A percentile compares a stretch with the other conserved stretches of the same genome.
Conservation (phyloP, 2,329 filamentous ascomycete genomes). For the Phaeophleospora eucalypticola region DNA sequence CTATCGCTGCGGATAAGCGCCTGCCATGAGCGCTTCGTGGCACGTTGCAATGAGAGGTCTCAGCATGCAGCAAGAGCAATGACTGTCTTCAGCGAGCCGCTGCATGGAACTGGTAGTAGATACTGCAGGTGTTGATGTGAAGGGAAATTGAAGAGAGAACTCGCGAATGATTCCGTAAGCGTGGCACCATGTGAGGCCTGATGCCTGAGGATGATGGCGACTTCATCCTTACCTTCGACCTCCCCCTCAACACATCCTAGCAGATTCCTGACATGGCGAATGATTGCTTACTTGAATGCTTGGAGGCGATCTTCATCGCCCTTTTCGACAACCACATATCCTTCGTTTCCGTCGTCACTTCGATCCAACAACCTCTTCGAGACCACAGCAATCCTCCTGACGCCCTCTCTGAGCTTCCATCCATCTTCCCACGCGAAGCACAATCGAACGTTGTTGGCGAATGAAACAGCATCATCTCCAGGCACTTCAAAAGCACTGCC, state of each 20-base stretch:
- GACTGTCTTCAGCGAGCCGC: too few relatives aligned
- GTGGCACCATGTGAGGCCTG: not conserved
- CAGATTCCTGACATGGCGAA: not conserved
- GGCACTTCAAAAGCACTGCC: slow-evolving; percentile 65
- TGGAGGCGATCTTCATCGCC: slow-evolving; percentile 12
- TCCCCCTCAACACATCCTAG: too few relatives aligned
- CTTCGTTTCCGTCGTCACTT: slow-evolving; percentile 7
- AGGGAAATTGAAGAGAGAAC: not conserved
- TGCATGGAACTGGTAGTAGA: too few relatives aligned
- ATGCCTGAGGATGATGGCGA: not conserved
- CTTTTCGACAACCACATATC: slow-evolving; percentile 19
- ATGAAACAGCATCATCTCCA: slow-evolving; percentile 47
- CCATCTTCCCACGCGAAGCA: slow-evolving; percentile 72
- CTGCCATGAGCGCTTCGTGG: not conserved
- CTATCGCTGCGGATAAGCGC: not conserved
- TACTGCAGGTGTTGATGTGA: not conserved
- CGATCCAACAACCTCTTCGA: slow-evolving; percentile 36
- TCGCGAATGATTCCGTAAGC: not conserved
- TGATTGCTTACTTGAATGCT: slow-evolving; percentile 10
- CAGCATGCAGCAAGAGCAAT: too few relatives aligned
- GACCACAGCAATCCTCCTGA: slow-evolving; percentile 57
- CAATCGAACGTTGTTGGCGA: slow-evolving; percentile 58
- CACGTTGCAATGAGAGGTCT: too few relatives aligned
- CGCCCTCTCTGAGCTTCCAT: slow-evolving; percentile 62
- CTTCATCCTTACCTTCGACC: too few relatives aligned